Conservation (phyloP, 257 asterid genomes). For the Solanum chiquidenum region DNA sequence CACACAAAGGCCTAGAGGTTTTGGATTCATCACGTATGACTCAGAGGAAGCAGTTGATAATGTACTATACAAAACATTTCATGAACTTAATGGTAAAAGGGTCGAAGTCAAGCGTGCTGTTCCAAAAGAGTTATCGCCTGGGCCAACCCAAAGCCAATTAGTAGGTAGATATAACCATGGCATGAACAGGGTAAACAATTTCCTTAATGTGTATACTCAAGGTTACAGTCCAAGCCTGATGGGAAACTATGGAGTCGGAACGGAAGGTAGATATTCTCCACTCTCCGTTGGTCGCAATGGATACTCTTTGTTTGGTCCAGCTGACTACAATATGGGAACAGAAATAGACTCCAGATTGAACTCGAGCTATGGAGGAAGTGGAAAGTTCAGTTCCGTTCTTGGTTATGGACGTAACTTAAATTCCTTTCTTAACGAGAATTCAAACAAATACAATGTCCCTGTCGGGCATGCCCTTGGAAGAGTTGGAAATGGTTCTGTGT, state of each 20-base stretch:
- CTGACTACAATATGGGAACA: slow-evolving; percentile 33
- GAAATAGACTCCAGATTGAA: slow-evolving; percentile 37
- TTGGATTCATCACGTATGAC: slow-evolving; percentile 76
- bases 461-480: slow-evolving; percentile 29
- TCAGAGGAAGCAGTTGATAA: slow-evolving; percentile 77
- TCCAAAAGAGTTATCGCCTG: slow-evolving; percentile 70
- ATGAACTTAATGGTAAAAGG: slow-evolving; percentile 79
- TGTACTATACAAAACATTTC: slow-evolving; percentile 62
- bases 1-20: slow-evolving; percentile 94
- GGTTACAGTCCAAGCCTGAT: slow-evolving; percentile 36
- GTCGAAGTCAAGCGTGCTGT: slow-evolving; percentile 85
- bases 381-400: slow-evolving; percentile 28
- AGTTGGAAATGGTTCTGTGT: slow-evolving; percentile 37
- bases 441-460: slow-evolving; percentile 36
- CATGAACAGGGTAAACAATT: slow-evolving; percentile 33
- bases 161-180: slow-evolving; percentile 39
- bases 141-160: slow-evolving; percentile 46
- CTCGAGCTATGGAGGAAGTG: slow-evolving; percentile 34
- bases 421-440: slow-evolving; percentile 36
- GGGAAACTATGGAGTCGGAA: slow-evolving; percentile 42
- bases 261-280: slow-evolving; percentile 58
- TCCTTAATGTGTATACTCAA: slow-evolving; percentile 37
- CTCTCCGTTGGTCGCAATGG: slow-evolving; percentile 45
- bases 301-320: slow-evolving; percentile 47
- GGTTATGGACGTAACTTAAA: slow-evolving; percentile 44